Conservation (phyloP, 495 filamentous ascomycete species). For the Penicillium roqueforti region DNA sequence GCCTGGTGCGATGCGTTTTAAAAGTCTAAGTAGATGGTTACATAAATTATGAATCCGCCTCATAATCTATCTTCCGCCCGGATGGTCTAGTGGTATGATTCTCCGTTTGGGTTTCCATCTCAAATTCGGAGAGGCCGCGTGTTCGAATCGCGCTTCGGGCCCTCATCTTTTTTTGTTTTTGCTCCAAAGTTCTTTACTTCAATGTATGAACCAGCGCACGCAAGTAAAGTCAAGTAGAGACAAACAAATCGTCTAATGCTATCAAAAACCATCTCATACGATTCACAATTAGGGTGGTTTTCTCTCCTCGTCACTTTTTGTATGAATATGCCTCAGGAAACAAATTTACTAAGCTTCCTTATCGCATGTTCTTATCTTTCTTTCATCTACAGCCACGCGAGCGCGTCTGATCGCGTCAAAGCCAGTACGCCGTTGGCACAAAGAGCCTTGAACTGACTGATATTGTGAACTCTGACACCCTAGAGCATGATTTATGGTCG, state of each 20-base stretch:
- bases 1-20: no score
- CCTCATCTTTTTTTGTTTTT: not conserved
- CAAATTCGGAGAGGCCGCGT: slow-evolving; percentile 5
- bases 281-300: no score
- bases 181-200: no score
- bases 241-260: no score
- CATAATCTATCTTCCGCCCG: not conserved
- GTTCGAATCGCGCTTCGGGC: slow-evolving; percentile 7
- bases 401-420: slow-evolving; percentile 20
- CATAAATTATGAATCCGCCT: no score
- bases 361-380: slow-evolving; percentile 7
- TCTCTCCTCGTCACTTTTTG: no score
- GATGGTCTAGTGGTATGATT: slow-evolving; percentile 8
- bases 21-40: no score
- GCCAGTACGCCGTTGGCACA: not conserved
- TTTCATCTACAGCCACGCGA: slow-evolving; percentile 16
- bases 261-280: no score
- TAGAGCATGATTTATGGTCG: not conserved
- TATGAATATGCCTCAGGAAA: slow-evolving; percentile 1
- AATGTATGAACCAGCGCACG: no score
- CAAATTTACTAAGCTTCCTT: not conserved
- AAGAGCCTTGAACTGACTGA: not conserved
- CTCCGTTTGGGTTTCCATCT: slow-evolving; percentile 1
- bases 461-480: not conserved
- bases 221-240: no score